phyloP scores from a whole-genome alignment of 306 rosid genomes.

The Vicia faba region DNA sequence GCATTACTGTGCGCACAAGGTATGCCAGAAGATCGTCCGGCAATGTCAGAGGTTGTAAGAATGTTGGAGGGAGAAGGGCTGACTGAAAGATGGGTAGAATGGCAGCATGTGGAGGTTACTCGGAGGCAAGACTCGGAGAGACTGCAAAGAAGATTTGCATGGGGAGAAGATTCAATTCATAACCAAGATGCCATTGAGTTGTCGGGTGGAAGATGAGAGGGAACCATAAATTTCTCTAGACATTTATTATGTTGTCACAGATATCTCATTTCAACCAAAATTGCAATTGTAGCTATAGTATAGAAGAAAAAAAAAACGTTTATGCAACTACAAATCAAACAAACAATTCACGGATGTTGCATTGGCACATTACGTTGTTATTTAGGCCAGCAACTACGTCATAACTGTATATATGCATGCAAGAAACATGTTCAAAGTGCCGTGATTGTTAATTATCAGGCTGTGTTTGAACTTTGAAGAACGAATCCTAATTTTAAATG shows the following conservation, averaged over 20 bases:
- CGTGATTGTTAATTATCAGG: not conserved
- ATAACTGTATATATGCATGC: not conserved
- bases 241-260: slow-evolving; percentile 3
- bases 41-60: slow-evolving; percentile 90
- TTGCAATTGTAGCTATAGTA: too few species aligned
- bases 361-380: not conserved
- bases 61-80: slow-evolving; percentile 97
- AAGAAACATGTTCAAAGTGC: slow-evolving; percentile 2
- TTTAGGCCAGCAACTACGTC: slow-evolving; percentile 9
- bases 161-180: slow-evolving; percentile 82
- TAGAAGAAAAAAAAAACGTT: not conserved
- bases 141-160: slow-evolving; percentile 69
- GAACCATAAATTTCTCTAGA: not conserved
- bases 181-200: slow-evolving; percentile 81
- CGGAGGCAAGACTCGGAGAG: slow-evolving; percentile 77
- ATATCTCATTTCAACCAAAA: not conserved
- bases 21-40: slow-evolving; percentile 82
- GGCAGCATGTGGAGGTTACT: slow-evolving; percentile 75
- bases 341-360: not conserved
- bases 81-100: slow-evolving; percentile 90
- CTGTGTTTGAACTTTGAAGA: not conserved
- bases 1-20: slow-evolving; percentile 87
- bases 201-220: slow-evolving; percentile 80
- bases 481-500: slow-evolving; percentile 26
- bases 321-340: not conserved